These are phyloP conservation scores for Carex myosuroides DNA, from an alignment of 176 grass and related monocot genomes.

Conservation along the genomic window DNA sequence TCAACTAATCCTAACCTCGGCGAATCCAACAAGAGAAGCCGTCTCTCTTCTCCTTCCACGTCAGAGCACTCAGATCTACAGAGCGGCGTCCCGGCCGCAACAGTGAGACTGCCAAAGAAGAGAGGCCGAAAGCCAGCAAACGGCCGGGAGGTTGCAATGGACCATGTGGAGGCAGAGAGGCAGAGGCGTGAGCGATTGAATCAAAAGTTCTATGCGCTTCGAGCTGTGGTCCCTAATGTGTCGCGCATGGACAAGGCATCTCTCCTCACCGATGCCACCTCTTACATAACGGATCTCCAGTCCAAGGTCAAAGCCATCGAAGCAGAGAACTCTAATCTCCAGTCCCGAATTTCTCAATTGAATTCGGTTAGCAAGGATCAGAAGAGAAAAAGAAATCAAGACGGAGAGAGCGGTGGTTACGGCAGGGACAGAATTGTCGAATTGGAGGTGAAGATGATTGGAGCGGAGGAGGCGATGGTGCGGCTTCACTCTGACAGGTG, in stretches of 20 bases:
- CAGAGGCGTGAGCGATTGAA: constrained; percentile 40
- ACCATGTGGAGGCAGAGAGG: constrained; percentile 44
- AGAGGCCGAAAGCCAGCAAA: constrained; percentile 26
- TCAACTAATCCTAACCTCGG: not conserved
- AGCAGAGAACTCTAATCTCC: constrained; percentile 6
- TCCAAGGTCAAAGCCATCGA: constrained; percentile 17
- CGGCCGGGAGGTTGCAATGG: constrained; percentile 22
- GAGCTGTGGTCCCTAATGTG: constrained; percentile 37
- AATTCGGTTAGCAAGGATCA: not conserved
- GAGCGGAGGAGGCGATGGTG: constrained; percentile 14
- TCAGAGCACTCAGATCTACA: constrained; percentile 27
- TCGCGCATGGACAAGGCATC: constrained; percentile 53
- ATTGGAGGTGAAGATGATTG: constrained; percentile 18
- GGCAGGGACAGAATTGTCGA: not conserved
- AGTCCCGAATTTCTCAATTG: not conserved
- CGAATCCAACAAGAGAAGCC: not conserved
- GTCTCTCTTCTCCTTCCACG: not conserved
- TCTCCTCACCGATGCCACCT: constrained; percentile 30
- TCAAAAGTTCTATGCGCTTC: constrained; percentile 44
- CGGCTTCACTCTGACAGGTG: constrained; percentile 21
- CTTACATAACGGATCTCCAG: constrained; percentile 38
- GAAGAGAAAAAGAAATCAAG: not conserved
- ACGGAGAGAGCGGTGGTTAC: not conserved
- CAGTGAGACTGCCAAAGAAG: constrained; percentile 22
- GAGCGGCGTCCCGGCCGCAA: not conserved